Evolutionary conservation across 306 rosid species (phyloP).

Genomic region (Hippophae gyantsensis): DNA sequence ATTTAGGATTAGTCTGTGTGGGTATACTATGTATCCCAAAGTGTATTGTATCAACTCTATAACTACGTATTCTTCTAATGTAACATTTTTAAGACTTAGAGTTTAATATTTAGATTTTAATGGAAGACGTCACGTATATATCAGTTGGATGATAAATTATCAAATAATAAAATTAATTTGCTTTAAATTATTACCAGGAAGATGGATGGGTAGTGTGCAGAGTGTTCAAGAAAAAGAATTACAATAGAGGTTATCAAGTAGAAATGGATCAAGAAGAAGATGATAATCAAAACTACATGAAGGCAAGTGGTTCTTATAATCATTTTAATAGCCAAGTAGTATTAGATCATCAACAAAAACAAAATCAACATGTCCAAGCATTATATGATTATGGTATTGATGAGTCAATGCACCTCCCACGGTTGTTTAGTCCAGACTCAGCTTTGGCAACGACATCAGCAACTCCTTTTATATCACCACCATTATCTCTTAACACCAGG

Average conservation of each 20-base stretch:
- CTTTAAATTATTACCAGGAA: conserved; percentile 41
- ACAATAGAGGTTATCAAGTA: conserved; percentile 44
- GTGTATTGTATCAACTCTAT: too few relatives aligned
- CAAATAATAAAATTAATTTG: not conserved
- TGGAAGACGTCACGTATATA: too few relatives aligned
- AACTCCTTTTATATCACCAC: not conserved
- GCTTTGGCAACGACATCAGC: conserved; percentile 19
- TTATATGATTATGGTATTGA: conserved; percentile 36
- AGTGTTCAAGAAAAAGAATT: conserved; percentile 82
- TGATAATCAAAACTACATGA: conserved; percentile 15
- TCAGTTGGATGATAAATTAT: too few relatives aligned
- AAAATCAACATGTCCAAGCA: conserved; percentile 41
- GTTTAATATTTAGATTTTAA: too few relatives aligned
- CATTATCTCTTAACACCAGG: conserved; percentile 27
- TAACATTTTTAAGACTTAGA: too few relatives aligned
- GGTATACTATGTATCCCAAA: too few relatives aligned
- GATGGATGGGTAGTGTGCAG: conserved; percentile 98
- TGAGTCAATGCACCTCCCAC: conserved; percentile 76
- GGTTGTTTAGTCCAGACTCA: conserved; percentile 63
- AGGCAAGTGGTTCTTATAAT: conserved; percentile 23
- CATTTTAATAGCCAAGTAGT: not conserved
- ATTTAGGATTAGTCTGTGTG: too few relatives aligned
- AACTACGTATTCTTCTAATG: too few relatives aligned
- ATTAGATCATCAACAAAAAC: conserved; percentile 28
- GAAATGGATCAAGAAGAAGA: conserved; percentile 32